phyloP scores from a whole-genome alignment of 805 yeast species.

The Saccharomycopsis vini region DNA sequence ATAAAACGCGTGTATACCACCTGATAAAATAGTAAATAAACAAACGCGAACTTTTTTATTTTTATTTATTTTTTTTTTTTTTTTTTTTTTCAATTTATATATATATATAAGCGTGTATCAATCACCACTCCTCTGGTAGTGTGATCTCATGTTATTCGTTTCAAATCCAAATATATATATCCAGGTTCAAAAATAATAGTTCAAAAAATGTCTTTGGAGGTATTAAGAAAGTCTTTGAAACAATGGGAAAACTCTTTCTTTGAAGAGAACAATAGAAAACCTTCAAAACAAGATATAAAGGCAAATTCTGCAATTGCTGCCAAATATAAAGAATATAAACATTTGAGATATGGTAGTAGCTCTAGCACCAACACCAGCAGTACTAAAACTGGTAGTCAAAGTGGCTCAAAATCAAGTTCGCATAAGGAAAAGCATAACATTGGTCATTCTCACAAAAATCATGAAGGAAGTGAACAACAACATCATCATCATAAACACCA shows the following conservation, averaged over 20 bases:
- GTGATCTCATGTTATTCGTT: too few relatives aligned
- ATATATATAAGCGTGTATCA: too few relatives aligned
- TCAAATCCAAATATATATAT: too few relatives aligned
- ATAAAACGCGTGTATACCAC: too few relatives aligned
- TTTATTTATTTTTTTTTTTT: too few relatives aligned
- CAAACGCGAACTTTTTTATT: too few relatives aligned
- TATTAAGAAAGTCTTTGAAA: constrained; percentile 11
- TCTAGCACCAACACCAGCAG: background rate
- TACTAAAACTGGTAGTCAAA: background rate
- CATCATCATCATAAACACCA: background rate
- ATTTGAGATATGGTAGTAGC: background rate
- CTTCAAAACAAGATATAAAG: constrained; percentile 18
- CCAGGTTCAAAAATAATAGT: too few relatives aligned
- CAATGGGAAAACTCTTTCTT: constrained; percentile 16
- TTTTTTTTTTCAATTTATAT: too few relatives aligned
- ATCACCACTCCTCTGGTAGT: too few relatives aligned
- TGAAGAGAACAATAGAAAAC: constrained; percentile 11
- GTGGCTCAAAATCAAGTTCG: background rate
- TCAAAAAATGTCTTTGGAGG: constrained; percentile 2
- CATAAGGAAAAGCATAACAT: background rate
- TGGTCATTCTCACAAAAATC: too few relatives aligned
- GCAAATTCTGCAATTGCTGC: constrained; percentile 10
- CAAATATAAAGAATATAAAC: constrained; percentile 15
- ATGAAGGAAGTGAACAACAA: background rate
- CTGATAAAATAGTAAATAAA: too few relatives aligned